Evolutionary conservation across 2,329 filamentous ascomycete species (phyloP), one percentile per base, ranked within the genome.

Genomic region (Exophiala calicioides): DNA sequence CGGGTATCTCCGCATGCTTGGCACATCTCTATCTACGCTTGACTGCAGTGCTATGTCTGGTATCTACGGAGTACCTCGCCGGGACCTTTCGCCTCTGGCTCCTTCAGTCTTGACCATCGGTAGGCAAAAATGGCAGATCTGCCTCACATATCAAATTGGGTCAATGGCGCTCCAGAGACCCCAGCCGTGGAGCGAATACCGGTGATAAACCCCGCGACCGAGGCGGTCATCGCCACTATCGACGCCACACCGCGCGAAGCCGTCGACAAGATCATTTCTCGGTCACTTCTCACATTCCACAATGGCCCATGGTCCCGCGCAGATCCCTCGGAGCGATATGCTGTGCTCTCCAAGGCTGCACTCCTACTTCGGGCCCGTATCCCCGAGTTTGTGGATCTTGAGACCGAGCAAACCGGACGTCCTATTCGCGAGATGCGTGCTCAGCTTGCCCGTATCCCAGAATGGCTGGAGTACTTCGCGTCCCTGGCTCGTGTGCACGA

Each of bases 381-480:
- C 1, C 72, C 77, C 0, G 63, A 68, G 1, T 73, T 88, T 29
- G 82, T 87, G 38, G 64, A 69, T 6, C 71, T 86, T 3, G 85
- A 88, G 63, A 81, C 85, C 5, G 69, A 65, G 24, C 84, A 88
- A 63, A 88, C 84, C 0, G 85, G 85, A 2, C 79, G 84, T 0
- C 79, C 80, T 0, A 70, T 84, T 20, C 79, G 84, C 19, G 85
- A 88, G 62, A 86, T 88, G 82, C 73, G 75, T 37, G 82, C 84
- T 1, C 85, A 88, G 61, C 71, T 88, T 0, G 75, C 81, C 1
- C 78, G 80, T 32, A 57, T 69, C 2, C 63, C 66, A 3, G 65
- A 66, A 48, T 88, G 84, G 84, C 81, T 88, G 66, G 80, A 78
- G 50, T 88, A 88, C 68, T 88, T 84, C 59, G 82, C 83, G 1